Evolutionary conservation across 176 grass and related monocot genomes (phyloP), one percentile per base, ranked within the genome.

Genomic region (Oryza glumipatula): DNA sequence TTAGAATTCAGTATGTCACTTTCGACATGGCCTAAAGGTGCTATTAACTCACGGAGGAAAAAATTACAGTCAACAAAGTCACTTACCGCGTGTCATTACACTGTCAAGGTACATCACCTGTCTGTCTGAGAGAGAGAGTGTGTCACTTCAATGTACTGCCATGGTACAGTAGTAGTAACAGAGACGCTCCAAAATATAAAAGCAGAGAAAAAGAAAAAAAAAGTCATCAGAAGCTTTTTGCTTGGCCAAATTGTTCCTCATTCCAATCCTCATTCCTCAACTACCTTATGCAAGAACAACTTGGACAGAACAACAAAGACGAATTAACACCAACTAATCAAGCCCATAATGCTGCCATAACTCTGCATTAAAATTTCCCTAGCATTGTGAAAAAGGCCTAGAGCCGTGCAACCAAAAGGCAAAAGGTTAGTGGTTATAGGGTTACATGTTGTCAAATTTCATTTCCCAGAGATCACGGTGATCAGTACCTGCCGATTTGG

Each of bases 371-470:
- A 43, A 65, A 26, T 4, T 78, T 39, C n/a, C 19, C 9, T 44
- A 38, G n/a, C 39, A 7, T 14, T 30, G 39, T 30, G 22, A 66
- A 78, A 66, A 78, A 66, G 60, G 60, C n/a, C 3, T 78, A 78
- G 46, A 81, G 1, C 48, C 79, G 58, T 19, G 48, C 79, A 81
- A 12, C 67, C 19, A 71, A 54, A 58, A 71, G 79, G 79, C 12
- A 16, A 41, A 23, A 41, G 28, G 45, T 38, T 52, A 54, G 30
- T 71, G 33, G 49, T 43, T 24, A 30, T 71, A 58, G 79, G 30
- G 21, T 49, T 81, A 23, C 32, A 54, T 41, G 12, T 24, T 10
- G 45, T 56, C 67, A 70, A 70, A 16, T 38, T 52, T 69, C 9
- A 51, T 51, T 36, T 36, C 65, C 43, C 7, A 67, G 26, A 3